Base-by-base conservation (phyloP, 2,329 filamentous ascomycete genomes). In the Lasiodiplodia hormozganensis region DNA sequence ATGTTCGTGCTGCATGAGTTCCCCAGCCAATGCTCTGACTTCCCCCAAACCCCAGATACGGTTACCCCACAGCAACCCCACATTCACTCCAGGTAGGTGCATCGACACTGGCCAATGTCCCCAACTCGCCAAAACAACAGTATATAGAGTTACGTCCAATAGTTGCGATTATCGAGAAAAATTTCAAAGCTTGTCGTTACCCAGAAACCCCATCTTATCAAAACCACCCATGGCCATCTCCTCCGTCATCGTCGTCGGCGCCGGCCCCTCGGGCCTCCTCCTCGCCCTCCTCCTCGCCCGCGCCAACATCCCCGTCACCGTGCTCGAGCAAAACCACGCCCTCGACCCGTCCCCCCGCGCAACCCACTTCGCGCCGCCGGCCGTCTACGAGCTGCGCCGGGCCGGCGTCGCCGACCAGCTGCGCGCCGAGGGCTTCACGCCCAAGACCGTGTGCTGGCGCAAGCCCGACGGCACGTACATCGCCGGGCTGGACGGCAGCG, bases 271-370 rank as follows among this genome's bases (percentile, higher is more conserved):
- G 10, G 76, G 76, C 18, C 68, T 78, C 49, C 74, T 76, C 70
- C 72, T 77, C 6, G 72, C 74, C 38, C 79, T 87, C 5, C 81
- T 87, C 2, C 82, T 88, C 14, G 80, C 84, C 14, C 82, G 83
- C 70, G 77, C 81, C 52, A 80, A 81, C 51, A 85, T 88, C 56
- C 73, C 78, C 12, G 82, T 84, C 23, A 81, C 82, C 12, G 77
- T 87, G 10, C 78, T 89, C 56, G 87, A 90, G 70, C 82, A 83
- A 3, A 80, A 82, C 0, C 73, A 81, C 23, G 77, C 82, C 49
- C 80, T 89, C 21, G 86, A 88, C 77, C 78, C 84, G 65, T 84
- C 85, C 64, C 87, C 87, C 0, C 85, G 87, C 14, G 87, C 87
- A 14, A 85, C 87, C 0, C 85, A 88, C 75, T 89, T 88, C 74